Evolutionary conservation across 192 early-diverging fungal genomes (phyloP), one percentile per base, ranked within the genome.

Genomic region (Globomyces pollinis-pini): DNA sequence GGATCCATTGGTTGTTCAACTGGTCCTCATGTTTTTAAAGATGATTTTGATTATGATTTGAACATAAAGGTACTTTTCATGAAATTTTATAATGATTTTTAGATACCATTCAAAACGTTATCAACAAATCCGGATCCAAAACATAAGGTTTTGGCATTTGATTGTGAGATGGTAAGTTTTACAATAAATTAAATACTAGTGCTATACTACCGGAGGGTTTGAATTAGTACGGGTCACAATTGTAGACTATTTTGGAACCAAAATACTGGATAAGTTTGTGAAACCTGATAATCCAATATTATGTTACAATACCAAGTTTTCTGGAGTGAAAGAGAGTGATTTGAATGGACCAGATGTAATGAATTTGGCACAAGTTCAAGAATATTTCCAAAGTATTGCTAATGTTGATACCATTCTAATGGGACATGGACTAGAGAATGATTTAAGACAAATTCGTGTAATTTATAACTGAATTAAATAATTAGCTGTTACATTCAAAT

Each of bases 341-440:
- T 23, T 20, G 9, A 6, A 13, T 7, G 20, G 9, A 23, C 4
- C 45, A 8, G 26, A 8, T 11, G 15, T 20, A 18, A 18, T 13
- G 15, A 15, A 18, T 15, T 26, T 47, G 18, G 45, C 8, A 9
- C 11, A 47, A 6, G 11, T 47, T 15, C 8, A 23, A 20, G 5
- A 18, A 47, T 11, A 47, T 13, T 15, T 47, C 5, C 11, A 4
- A 9, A 15, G 20, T 23, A 6, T 47, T 4, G 15, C 15, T 8
- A 32, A 50, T 26, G 15, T 13, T 5, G 20, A 23, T 1, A 61
- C 60, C n/a, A 43, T 61, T 3, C 16, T 61, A 16, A 26, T 61
- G 0, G 60, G 60, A 0, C 60, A 61, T 26, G 50, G 50, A 0
- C 49, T 61, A 12, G 60, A 61, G 9, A 57, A 57, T 7, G 60